These are phyloP conservation scores for Trichoderma harzianum DNA, from an alignment of 2,329 filamentous ascomycete species.

Conservation along the genomic window DNA sequence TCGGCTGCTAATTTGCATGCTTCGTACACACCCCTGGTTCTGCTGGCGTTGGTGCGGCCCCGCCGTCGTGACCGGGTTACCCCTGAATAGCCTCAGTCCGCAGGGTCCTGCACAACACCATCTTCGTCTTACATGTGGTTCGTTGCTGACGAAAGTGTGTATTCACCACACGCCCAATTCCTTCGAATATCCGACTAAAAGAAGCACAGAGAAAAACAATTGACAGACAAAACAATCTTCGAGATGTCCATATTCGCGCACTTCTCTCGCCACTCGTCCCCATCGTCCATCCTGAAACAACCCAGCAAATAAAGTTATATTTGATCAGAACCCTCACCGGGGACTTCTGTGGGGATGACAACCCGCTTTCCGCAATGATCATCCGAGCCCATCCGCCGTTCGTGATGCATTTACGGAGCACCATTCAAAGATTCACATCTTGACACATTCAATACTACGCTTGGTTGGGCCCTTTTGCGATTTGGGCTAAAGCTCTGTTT, in stretches of 20 bases:
- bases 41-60: background rate
- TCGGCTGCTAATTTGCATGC: slow-evolving; percentile 5
- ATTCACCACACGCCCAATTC: background rate
- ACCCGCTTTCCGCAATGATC: background rate
- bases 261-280: background rate
- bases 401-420: background rate
- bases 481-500: background rate
- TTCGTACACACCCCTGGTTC: no score
- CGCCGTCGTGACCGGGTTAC: background rate
- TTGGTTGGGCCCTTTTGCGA: background rate
- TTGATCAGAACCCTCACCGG: background rate
- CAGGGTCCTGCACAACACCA: background rate
- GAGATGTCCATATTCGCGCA: background rate
- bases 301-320: slow-evolving; percentile 9
- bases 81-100: background rate
- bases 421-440: background rate
- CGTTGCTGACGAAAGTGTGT: background rate
- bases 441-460: background rate
- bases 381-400: background rate
- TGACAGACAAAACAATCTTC: background rate
- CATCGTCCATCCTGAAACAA: slow-evolving; percentile 2
- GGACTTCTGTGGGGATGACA: background rate
- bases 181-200: background rate
- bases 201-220: background rate
- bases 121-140: background rate